A percentile compares a stretch with the other conserved stretches of the same genome.
These are phyloP conservation scores for Capniomyces stellatus DNA, from an alignment of 371 early-diverging fungal genomes.

Conservation along the genomic window DNA sequence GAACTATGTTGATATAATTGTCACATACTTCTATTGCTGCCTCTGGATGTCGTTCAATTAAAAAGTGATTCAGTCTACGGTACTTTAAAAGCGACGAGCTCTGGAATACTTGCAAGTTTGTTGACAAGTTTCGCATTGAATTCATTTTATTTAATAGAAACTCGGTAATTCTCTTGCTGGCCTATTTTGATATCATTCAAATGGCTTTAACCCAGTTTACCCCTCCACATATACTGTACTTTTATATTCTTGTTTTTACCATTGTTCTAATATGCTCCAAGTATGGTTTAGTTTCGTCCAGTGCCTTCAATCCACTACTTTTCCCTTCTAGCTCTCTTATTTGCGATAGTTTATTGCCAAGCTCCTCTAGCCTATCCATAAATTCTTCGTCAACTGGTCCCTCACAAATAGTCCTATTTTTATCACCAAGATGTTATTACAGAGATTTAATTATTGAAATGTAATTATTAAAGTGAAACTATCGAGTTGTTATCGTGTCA, in stretches of 20 bases:
- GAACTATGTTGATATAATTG: constrained; percentile 61
- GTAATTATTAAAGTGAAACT: constrained; percentile 1
- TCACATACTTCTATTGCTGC: constrained; percentile 71
- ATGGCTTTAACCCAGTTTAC: background rate
- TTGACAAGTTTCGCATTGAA: constrained; percentile 60
- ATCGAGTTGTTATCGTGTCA: constrained; percentile 61
- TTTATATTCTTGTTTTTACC: constrained; percentile 13
- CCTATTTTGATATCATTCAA: constrained; percentile 14
- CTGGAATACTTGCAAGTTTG: constrained; percentile 82
- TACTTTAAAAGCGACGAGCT: constrained; percentile 72
- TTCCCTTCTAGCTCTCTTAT: constrained; percentile 50
- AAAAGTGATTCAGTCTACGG: constrained; percentile 68
- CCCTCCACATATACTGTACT: background rate
- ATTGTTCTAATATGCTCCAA: constrained; percentile 65
- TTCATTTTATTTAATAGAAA: constrained; percentile 69
- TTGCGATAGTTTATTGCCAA: constrained; percentile 69
- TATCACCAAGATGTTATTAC: background rate
- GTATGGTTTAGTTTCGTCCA: constrained; percentile 74
- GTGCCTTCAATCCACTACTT: constrained; percentile 23
- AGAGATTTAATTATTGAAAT: background rate
- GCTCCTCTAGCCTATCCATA: constrained; percentile 50
- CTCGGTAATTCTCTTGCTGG: constrained; percentile 64
- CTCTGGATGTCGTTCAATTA: constrained; percentile 71
- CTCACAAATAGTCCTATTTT: constrained; percentile 53
- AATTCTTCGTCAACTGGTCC: constrained; percentile 76